Base-by-base conservation (phyloP, 2,329 filamentous ascomycete genomes). In the Botryotinia calthae region DNA sequence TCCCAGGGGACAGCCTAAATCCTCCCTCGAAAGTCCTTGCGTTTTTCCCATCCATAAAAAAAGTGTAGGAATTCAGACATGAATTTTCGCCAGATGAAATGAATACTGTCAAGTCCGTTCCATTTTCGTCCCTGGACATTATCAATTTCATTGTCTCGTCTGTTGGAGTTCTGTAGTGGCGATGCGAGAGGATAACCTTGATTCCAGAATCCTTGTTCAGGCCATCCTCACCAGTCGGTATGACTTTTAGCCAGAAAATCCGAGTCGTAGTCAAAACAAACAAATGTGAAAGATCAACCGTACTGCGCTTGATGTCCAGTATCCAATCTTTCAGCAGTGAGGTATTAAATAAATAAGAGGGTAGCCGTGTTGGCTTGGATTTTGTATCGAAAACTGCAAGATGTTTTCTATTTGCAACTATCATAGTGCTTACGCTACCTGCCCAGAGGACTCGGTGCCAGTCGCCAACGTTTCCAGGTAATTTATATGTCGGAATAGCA, bases 221-320 rank as follows among this genome's bases (percentile, higher is more conserved):
- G 9, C 42, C 44, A 70, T 70, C 71, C 28, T 77, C 76, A 22
- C 75, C 74, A 46, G 65, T 71, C 10, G 79, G 74, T 44, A 71
- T 73, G 18, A 81, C 65, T 64, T 80, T 73, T 14, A 81, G 66
- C 79, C 79, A 81, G 65, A 80, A 79, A 14, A 81, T 73, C 46
- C 76, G 79, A 62, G 75, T 75, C 18, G 75, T 79, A 20, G 80
- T 93, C 62, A 93, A 81, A 16, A 92, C 81, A 72, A 90, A 87
- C 1, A 89, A 77, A n/a, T 87, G 85, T 40, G 83, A 82, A 8
- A 83, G 81, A 70, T 85, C 82, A 3, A 80, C 77, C 1, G 85
- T 84, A 73, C 87, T 87, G 14, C 81, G 77, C 75, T 84, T 84
- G 1, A 90, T 78, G 77, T 91, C 87, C 73, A 93, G 79, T 65